Evolutionary conservation across 495 filamentous ascomycete genomes (phyloP), one percentile per base, ranked within the genome.

Genomic region (Zalerion maritima): DNA sequence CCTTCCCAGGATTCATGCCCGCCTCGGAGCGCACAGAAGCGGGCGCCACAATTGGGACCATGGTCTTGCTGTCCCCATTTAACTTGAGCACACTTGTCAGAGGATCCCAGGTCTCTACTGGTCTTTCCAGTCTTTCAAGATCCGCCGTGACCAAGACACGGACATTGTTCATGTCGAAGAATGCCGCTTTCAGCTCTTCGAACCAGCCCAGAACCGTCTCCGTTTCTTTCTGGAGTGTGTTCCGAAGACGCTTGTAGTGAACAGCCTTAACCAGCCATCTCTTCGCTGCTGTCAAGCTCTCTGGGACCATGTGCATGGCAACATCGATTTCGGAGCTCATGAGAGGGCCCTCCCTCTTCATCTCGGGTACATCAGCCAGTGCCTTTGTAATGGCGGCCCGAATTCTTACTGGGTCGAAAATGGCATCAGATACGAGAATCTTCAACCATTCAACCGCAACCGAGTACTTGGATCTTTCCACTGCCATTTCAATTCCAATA

Each of bases 331-430:
- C 74, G 26, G 50, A 50, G 3, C 66, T 52, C 81, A 87, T 86
- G 37, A 67, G 65, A 35, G 80, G 73, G 15, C 91, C 89, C 37
- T 73, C 79, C 12, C 89, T 75, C 66, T 96, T 99, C 32, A 78
- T 64, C 36, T 96, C 85, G 2, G 89, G 89, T 16, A 99, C 77
- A 45, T 94, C 89, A 6, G 86, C 83, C 5, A 93, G 68, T 15
- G 93, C 74, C 49, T 91, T 81, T 12, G 72, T 69, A n/a, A 86
- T 69, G n/a, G 78, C 79, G 1, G 86, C 76, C 34, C 73, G 75
- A 32, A 99, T 64, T 39, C 91, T 69, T 17, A 55, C 65, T 8
- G 74, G 64, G 37, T 96, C 89, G 41, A 94, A 94, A 28, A 96
- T 62, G 24, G 77, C 76, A 45, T 85, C 73, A 52, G 83, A 91